Conservation (phyloP, 768 basidiomycete species). For the Rickenella mellea region DNA sequence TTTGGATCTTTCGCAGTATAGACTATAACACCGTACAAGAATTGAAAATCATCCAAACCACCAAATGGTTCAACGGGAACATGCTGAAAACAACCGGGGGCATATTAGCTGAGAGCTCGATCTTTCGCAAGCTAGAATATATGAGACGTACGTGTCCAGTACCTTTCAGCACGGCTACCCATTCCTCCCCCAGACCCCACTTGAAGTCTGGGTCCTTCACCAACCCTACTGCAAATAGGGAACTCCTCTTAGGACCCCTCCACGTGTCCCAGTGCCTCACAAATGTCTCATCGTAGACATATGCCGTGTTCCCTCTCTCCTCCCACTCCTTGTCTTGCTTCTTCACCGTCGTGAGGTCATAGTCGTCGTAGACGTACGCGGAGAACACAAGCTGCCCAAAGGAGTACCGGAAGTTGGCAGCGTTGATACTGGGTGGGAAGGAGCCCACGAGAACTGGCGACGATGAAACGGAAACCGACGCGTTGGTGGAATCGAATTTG, state of each 20-base stretch:
- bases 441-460: slow-evolving; percentile 42
- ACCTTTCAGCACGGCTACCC: slow-evolving; percentile 52
- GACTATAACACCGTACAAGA: slow-evolving; percentile 58
- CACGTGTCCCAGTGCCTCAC: slow-evolving; percentile 76
- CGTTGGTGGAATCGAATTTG: slow-evolving; percentile 26
- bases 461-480: slow-evolving; percentile 26
- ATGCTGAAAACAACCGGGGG: slow-evolving; percentile 45
- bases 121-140: not conserved
- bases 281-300: slow-evolving; percentile 60
- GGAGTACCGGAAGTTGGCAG: slow-evolving; percentile 59
- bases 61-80: slow-evolving; percentile 82
- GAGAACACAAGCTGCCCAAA: slow-evolving; percentile 73
- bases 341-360: slow-evolving; percentile 56
- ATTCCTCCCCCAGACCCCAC: slow-evolving; percentile 46
- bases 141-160: slow-evolving; percentile 53
- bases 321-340: slow-evolving; percentile 66
- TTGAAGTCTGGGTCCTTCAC: slow-evolving; percentile 33
- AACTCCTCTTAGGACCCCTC: slow-evolving; percentile 58
- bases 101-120: no score
- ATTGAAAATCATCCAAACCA: slow-evolving; percentile 72
- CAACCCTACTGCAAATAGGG: slow-evolving; percentile 64
- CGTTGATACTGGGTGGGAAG: slow-evolving; percentile 56
- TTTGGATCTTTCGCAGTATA: slow-evolving; percentile 82
- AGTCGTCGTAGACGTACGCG: slow-evolving; percentile 71
- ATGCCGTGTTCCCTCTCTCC: slow-evolving; percentile 60